These are phyloP conservation scores for Scleroderma citrinum DNA, from an alignment of 768 basidiomycete genomes.

Conservation along the genomic window DNA sequence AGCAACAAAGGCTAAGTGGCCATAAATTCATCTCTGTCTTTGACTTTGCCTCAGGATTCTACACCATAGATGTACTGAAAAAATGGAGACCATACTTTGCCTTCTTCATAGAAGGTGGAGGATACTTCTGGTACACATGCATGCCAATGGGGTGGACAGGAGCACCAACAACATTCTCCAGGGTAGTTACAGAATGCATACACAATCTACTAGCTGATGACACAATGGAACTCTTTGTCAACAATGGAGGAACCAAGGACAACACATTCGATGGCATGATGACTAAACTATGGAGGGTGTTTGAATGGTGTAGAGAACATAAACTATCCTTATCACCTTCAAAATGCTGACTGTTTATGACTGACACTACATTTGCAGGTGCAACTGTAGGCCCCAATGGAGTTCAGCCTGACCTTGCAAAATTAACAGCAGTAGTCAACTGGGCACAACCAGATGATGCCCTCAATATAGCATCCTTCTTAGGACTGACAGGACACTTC, in stretches of 20 bases:
- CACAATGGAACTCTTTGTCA: constrained; percentile 29
- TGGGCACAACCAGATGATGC: too few relatives aligned
- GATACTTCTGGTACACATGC: constrained; percentile 13
- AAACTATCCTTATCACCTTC: not conserved
- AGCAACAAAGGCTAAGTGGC: constrained; percentile 14
- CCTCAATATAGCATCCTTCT: too few relatives aligned
- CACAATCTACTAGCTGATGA: constrained; percentile 11
- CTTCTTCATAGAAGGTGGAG: constrained; percentile 21
- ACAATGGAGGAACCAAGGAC: constrained; percentile 19
- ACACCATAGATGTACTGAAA: constrained; percentile 12
- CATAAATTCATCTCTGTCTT: constrained; percentile 11
- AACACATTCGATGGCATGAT: not conserved
- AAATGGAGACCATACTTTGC: constrained; percentile 11
- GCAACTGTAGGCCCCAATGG: too few relatives aligned
- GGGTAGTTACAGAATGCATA: not conserved
- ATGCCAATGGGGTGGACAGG: constrained; percentile 25
- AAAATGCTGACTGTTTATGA: constrained; percentile 1
- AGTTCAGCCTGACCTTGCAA: too few relatives aligned
- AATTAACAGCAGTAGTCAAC: too few relatives aligned
- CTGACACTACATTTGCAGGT: too few relatives aligned
- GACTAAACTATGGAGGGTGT: not conserved
- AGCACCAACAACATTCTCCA: constrained; percentile 12
- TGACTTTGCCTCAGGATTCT: constrained; percentile 22
- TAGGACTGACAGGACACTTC: too few relatives aligned
- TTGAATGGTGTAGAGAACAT: not conserved